Evolutionary conservation across 2,329 filamentous ascomycete genomes (phyloP), one percentile per base, ranked within the genome.

Genomic region (Stagonosporopsis cucurbitacearum): DNA sequence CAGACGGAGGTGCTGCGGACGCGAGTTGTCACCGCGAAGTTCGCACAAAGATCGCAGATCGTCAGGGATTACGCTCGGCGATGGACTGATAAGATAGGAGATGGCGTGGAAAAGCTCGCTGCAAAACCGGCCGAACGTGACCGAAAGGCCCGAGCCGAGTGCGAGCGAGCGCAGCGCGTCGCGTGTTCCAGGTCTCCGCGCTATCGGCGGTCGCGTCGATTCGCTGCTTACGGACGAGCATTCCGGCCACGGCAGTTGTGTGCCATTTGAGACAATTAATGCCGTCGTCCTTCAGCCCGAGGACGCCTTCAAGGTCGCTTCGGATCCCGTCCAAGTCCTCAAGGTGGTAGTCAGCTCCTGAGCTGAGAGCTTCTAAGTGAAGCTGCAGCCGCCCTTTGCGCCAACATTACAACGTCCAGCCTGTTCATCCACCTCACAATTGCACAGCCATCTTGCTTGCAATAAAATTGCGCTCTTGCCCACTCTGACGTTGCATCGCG

Each of bases 211-310:
- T 47, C 53, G 63, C 60, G 58, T 60, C 55, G 53, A 39, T 60
- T 66, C 56, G 57, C 64, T 63, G 54, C 36, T 64, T 68, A 20
- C 33, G 60, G 65, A 25, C 42, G 54, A 59, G 30, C 17, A 30
- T 53, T 50, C 64, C 63, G 52, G 50, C 35, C 11, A 33, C 32
- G 50, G 48, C 45, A 54, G 47, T 47, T 53, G 47, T 39, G 15
- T 40, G 42, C 41, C 46, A 39, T 48, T 50, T 53, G 45, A 49
- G 52, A 53, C 56, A 55, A 42, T 60, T 49, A 47, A 62, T 43
- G 36, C 53, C 30, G 47, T 47, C 32, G 23, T 56, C 47, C 48
- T 30, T 50, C 37, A 48, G 47, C 19, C 53, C 48, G 47, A 51
- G 42, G 53, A 56, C 13, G n/a, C 32, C 36, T 51, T 51, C 36